Conservation (phyloP, 2,329 filamentous ascomycete species). For the Cladophialophora yegresii region DNA sequence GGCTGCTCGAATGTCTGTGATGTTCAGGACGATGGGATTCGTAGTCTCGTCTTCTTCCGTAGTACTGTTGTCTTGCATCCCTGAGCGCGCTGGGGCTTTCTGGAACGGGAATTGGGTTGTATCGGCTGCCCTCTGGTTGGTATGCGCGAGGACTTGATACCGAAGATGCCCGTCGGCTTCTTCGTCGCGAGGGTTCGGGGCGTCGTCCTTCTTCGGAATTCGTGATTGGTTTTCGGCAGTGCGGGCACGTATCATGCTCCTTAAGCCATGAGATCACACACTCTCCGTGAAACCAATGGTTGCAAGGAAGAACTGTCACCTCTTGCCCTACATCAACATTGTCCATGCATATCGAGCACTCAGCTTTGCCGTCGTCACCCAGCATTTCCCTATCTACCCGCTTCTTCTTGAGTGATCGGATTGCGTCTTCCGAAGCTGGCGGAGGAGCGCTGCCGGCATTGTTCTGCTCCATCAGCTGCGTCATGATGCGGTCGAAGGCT, state of each 20-base stretch:
- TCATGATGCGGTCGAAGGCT: constrained; percentile 83
- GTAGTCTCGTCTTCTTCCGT: constrained; percentile 23
- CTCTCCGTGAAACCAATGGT: constrained; percentile 87
- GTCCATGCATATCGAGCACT: constrained; percentile 96
- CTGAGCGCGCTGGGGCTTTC: constrained; percentile 34
- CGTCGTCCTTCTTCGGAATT: constrained; percentile 23
- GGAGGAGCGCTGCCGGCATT: constrained; percentile 71
- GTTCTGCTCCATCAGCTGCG: constrained; percentile 83
- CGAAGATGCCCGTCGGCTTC: constrained; percentile 27
- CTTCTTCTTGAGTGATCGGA: constrained; percentile 71
- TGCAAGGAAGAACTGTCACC: constrained; percentile 78
- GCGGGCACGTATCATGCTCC: constrained; percentile 89
- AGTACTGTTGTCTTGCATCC: constrained; percentile 29
- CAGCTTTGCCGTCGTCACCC: constrained; percentile 65
- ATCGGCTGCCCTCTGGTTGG: constrained; percentile 36
- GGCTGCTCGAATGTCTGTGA: constrained; percentile 35
- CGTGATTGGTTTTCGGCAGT: constrained; percentile 49
- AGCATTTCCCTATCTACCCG: constrained; percentile 71
- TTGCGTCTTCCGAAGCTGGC: constrained; percentile 74
- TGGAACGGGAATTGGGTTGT: constrained; percentile 15
- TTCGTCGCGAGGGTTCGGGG: constrained; percentile 14
- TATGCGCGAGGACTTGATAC: constrained; percentile 27
- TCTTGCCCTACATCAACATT: constrained; percentile 71
- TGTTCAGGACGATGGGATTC: constrained; percentile 19
- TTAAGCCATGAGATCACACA: constrained; percentile 82